These are phyloP conservation scores for Aureobasidium sp. DNA, from an alignment of 2,329 filamentous ascomycete genomes.

Conservation along the genomic window DNA sequence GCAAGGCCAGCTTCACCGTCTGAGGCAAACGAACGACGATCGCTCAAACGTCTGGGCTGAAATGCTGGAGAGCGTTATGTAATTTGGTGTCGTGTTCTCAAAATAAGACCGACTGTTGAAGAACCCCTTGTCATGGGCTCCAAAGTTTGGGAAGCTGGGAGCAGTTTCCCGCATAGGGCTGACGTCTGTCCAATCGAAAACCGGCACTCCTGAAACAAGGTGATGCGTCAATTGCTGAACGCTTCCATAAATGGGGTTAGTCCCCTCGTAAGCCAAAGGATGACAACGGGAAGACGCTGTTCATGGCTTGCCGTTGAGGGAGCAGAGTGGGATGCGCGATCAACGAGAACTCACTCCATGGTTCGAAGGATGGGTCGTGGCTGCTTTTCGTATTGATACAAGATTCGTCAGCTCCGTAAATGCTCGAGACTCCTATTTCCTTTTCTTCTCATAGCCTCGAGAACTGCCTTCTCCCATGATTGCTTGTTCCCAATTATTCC, in stretches of 20 bases:
- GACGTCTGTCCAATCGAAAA: slow-evolving; percentile 9
- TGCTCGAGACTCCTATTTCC: not conserved
- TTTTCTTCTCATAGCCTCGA: not conserved
- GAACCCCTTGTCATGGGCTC: not conserved
- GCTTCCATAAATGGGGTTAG: not conserved
- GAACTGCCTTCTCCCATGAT: not conserved
- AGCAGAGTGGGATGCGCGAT: not conserved
- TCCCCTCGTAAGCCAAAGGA: not conserved
- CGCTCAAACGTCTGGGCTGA: not conserved
- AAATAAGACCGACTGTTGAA: not conserved
- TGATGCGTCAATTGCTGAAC: not conserved
- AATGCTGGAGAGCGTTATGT: not conserved
- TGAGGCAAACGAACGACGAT: not conserved
- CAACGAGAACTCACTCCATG: not conserved
- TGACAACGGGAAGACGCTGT: not conserved
- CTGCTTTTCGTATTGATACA: not conserved
- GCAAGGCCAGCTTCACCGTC: not conserved
- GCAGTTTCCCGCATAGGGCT: not conserved
- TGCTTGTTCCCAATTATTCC: slow-evolving; percentile 5
- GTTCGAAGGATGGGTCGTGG: not conserved
- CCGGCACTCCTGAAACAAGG: not conserved
- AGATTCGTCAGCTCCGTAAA: slow-evolving; percentile 9
- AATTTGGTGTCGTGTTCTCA: not conserved
- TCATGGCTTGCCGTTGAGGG: not conserved
- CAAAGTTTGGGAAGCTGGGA: not conserved